A percentile compares a stretch with the other conserved stretches of the same genome.
These are phyloP conservation scores for Globisporangium apiculatum DNA, from an alignment of 352 stramenopile species.

Conservation along the genomic window DNA sequence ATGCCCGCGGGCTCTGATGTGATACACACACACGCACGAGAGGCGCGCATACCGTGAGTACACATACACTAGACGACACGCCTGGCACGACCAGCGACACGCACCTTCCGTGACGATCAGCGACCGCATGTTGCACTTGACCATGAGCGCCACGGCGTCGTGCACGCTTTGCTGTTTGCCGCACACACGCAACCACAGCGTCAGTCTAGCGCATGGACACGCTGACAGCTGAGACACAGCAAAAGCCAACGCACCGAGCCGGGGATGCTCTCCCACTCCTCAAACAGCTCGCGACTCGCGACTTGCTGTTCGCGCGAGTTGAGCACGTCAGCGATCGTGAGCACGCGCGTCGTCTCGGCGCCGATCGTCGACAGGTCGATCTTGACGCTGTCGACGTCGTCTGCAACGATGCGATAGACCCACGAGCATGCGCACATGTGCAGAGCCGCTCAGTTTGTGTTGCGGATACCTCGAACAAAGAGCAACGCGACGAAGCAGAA, in stretches of 20 bases:
- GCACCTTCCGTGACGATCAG: conserved; percentile 75
- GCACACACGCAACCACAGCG: neutral
- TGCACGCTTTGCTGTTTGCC: conserved; percentile 57
- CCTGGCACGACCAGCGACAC: neutral
- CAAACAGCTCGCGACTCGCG: conserved; percentile 37
- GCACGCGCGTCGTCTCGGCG: conserved; percentile 51
- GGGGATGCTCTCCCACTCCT: conserved; percentile 72
- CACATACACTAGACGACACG: neutral
- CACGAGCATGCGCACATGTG: too few relatives aligned
- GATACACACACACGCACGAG: neutral
- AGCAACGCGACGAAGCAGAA: too few relatives aligned
- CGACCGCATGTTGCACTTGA: conserved; percentile 71
- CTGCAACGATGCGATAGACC: neutral
- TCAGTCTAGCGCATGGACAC: neutral
- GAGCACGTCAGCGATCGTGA: conserved; percentile 73
- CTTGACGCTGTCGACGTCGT: conserved; percentile 23
- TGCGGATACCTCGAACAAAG: too few relatives aligned
- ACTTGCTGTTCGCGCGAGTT: conserved; percentile 47
- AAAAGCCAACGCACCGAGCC: conserved; percentile 27
- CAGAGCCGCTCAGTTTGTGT: too few relatives aligned
- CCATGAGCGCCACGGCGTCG: conserved; percentile 71
- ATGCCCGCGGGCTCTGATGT: conserved; percentile 44
- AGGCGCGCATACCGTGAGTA: neutral
- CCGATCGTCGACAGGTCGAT: conserved; percentile 48
- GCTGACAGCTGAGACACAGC: neutral